These are phyloP conservation scores for Melanogaster broomeanus DNA, from an alignment of 768 basidiomycete genomes.

Conservation along the genomic window DNA sequence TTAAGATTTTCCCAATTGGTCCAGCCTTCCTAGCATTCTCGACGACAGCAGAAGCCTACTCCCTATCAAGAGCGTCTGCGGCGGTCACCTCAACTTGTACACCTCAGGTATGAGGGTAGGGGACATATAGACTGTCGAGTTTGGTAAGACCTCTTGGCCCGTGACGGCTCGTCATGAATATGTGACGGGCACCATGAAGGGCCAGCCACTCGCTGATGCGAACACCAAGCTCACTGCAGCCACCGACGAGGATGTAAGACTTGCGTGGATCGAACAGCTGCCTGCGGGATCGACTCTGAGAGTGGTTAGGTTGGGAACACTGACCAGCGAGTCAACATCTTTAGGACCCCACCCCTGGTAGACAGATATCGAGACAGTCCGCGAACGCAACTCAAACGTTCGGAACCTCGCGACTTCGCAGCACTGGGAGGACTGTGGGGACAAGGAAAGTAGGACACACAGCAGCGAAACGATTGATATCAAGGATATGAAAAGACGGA, in stretches of 20 bases:
- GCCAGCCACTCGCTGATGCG: constrained; percentile 36
- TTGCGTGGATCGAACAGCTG: constrained; percentile 32
- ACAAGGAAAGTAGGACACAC: no score
- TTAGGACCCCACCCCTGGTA: constrained; percentile 2
- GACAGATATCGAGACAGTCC: constrained; percentile 9
- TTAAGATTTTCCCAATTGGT: constrained; percentile 33
- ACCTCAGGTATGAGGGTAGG: no score
- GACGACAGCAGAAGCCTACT: constrained; percentile 23
- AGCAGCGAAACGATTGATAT: constrained; percentile 23
- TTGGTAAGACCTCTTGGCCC: constrained; percentile 13
- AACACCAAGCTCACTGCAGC: no score
- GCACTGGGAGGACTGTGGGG: constrained; percentile 14
- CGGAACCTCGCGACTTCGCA: constrained; percentile 17
- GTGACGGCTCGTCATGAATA: constrained; percentile 31
- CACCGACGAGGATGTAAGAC: constrained; percentile 21
- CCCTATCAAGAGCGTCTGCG: constrained; percentile 23
- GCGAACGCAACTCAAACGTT: constrained; percentile 11
- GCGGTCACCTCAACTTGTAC: constrained; percentile 29
- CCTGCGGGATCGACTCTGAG: constrained; percentile 24
- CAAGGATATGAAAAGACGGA: constrained; percentile 16
- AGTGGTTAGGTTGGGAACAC: constrained; percentile 8
- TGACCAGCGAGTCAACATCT: constrained; percentile 14
- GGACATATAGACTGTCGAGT: no score
- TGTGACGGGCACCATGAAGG: constrained; percentile 31
- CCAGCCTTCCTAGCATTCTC: no score